Conservation (phyloP, 2,329 filamentous ascomycete species). For the Colletotrichum euphorbiae region DNA sequence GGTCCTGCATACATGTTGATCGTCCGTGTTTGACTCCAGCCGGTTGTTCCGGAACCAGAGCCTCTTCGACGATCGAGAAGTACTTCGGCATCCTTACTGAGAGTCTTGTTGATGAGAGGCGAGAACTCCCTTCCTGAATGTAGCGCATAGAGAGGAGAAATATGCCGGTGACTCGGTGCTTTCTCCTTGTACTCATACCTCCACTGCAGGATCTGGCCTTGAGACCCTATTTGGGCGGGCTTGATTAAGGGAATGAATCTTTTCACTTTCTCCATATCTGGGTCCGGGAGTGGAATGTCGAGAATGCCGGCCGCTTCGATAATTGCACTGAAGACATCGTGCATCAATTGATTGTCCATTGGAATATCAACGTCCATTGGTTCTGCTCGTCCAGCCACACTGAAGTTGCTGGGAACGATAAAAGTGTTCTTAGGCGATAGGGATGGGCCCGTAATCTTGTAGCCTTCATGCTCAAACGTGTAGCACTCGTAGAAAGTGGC, state of each 20-base stretch:
- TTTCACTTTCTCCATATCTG: constrained; percentile 7
- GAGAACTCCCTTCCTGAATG: constrained; percentile 48
- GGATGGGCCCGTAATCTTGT: constrained; percentile 43
- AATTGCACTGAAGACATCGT: no score
- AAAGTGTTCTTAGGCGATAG: constrained; percentile 44
- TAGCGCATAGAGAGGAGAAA: constrained; percentile 62
- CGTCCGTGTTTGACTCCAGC: constrained; percentile 8
- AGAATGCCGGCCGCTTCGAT: no score
- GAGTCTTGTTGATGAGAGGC: constrained; percentile 45
- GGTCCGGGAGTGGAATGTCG: constrained; percentile 17
- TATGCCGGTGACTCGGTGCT: constrained; percentile 62
- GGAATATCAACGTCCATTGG: constrained; percentile 40
- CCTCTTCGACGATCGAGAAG: constrained; percentile 28
- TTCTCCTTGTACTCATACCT: constrained; percentile 49
- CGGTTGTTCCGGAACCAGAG: constrained; percentile 37
- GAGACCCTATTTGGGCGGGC: constrained; percentile 18
- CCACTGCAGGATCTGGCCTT: constrained; percentile 34
- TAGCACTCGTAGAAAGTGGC: constrained; percentile 54
- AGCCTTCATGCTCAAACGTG: constrained; percentile 48
- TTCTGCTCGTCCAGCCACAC: constrained; percentile 20
- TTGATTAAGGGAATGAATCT: not conserved
- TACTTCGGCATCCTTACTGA: constrained; percentile 42
- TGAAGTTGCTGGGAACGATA: constrained; percentile 36
- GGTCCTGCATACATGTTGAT: constrained; percentile 22
- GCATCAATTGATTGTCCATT: no score